Evolutionary conservation across 495 filamentous ascomycete species (phyloP), one percentile per base, ranked within the genome.

Genomic region (Hypoxylon trugodes): DNA sequence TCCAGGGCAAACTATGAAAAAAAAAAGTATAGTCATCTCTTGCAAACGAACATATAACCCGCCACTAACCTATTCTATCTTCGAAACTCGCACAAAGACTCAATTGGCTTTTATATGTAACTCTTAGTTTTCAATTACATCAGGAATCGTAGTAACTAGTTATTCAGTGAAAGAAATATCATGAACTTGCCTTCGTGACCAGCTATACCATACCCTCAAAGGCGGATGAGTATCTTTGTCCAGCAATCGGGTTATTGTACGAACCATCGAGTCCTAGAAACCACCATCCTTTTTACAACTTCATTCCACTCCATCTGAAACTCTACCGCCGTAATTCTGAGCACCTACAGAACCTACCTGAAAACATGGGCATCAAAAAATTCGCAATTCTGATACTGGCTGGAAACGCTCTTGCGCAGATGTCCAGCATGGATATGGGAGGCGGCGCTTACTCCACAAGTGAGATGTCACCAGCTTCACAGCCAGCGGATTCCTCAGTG

Each of bases 141-240:
- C 37, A n/a, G n/a, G n/a, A n/a, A n/a, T 24, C 36, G 38, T 28
- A 2, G 48, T 47, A 10, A 47, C 19, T 36, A 38, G 22, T 21
- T 58, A 33, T 30, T 45, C 55, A 56, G 38, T 62, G 61, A 59
- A 55, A 56, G 49, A 2, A 38, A 28, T 18, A 13, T 21, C 19
- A 32, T 10, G 16, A 26, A 38, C 18, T 55, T 16, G 32, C 36
- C 56, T 40, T 55, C 38, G 32, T 37, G 50, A 2, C n/a, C 12
- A 48, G 6, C 16, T 47, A 61, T 55, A 41, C 30, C 55, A 65
- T 47, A 16, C n/a, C 22, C 37, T 68, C 55, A 70, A 68, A 65
- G 65, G 43, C 33, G 10, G 18, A 26, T 10, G 0, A 24, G 42
- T 7, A 33, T 33, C 54, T 68, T 65, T 61, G 64, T 64, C 15